Base-by-base conservation (phyloP, 2,329 filamentous ascomycete genomes). In the Helotiales sp. region DNA sequence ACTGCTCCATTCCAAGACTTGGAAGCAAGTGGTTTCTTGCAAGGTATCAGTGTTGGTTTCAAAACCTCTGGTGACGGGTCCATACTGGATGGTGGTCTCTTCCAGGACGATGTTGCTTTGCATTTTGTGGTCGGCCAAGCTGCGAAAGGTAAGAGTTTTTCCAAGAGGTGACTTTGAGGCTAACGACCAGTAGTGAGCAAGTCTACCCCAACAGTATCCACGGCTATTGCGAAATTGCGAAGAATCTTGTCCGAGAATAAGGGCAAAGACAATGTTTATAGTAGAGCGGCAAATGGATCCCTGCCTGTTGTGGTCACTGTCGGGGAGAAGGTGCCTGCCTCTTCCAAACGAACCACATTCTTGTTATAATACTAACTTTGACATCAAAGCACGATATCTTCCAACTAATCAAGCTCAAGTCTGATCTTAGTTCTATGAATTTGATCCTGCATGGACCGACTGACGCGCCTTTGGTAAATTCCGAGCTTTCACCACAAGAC, bases 31-130 rank as follows among this genome's bases (percentile, higher is more conserved):
- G 73, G 64, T 10, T 72, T 74, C 15, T 61, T 74, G 9, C 67
- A 66, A 6, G 77, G 77, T n/a, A 73, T 79, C 19, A 77, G 74
- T 57, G 71, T 71, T 1, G 75, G 74, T 5, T 70, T 79, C 59
- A 67, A 69, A 40, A 76, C 74, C 4, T 69, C 70, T 19, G 70
- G 66, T 22, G 69, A 70, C 29, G 70, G 72, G 10, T 72, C 66
- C 15, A 59, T 76, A n/a, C 60, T 76, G 4, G 65, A 77, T 55
- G 75, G 75, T 3, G 76, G 72, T 0, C 69, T 79, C 29, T 75
- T 75, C 58, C 67, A 72, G 55, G 71, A 72, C 17, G 75, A 78
- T 34, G 75, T 77, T 4, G 76, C 73, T 5, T 59, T 79, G 38
- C 76, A 79, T 65, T 69, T 76, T 54, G 53, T 63, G 22, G 60